Evolutionary conservation across 2,329 filamentous ascomycete species (phyloP), one percentile per base, ranked within the genome.

Genomic region (Bipolaris oryzae): DNA sequence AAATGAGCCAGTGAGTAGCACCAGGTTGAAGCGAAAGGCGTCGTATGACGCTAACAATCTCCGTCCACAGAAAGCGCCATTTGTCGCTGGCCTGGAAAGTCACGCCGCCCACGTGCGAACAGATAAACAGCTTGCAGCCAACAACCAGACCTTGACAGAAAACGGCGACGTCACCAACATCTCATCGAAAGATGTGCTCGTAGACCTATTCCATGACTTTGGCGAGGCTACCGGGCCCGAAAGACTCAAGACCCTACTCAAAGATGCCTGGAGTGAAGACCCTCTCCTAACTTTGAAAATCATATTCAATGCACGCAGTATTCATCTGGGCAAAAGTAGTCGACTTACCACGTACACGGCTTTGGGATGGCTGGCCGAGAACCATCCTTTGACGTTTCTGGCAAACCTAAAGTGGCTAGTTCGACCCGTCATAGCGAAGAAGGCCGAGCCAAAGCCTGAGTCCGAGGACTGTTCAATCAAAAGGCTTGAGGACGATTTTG

Each of bases 251-350:
- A 64, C 76, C 11, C 66, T 82, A 1, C 79, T 87, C 28, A 67
- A 79, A 2, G 57, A 70, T 2, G 80, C 84, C 1, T 88, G 85
- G 85, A 63, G 68, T 1, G 67, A 74, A 1, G 81, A 86, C 56
- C 59, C 81, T 0, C 63, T 80, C 2, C 68, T 77, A 11, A 85
- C 84, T 0, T 77, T 87, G 28, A 85, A 85, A 66, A 79, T 87
- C 63, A 83, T 87, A 61, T 87, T 85, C 78, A 85, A 86, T 57
- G 73, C 80, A 0, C 80, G 85, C 9, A 85, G 83, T n/a, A 87
- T 87, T 46, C 85, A 87, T 55, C 72, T 87, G 0, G 85, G 85
- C 15, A 87, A 86, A 70, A 77, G 78, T 33, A 81, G 79, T 7
- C 77, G 77, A 20, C 53, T 68, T 2, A 74, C 74, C 1, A 83